phyloP scores from a whole-genome alignment of 2,329 filamentous ascomycete species.

The Pseudopyricularia cyperi region DNA sequence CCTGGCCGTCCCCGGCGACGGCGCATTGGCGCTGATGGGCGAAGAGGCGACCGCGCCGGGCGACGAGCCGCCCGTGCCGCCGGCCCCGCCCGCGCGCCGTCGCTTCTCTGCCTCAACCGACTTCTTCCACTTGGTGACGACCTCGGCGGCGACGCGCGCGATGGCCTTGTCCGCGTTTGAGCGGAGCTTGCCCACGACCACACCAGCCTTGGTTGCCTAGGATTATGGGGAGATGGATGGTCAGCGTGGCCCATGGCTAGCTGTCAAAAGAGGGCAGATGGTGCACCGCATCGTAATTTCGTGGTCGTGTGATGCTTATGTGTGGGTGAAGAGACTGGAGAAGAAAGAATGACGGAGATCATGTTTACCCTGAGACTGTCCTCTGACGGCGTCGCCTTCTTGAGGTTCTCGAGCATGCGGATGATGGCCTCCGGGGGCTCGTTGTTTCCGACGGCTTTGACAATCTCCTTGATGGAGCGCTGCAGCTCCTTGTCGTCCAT shows the following conservation, averaged over 20 bases:
- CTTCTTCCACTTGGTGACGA: constrained; percentile 80
- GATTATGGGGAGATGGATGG: neutral
- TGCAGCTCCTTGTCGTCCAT: constrained; percentile 80
- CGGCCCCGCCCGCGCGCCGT: constrained; percentile 19
- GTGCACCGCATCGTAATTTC: no score
- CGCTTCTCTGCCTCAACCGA: constrained; percentile 55
- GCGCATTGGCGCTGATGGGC: constrained; percentile 33
- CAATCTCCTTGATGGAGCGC: constrained; percentile 62
- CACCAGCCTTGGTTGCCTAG: constrained; percentile 76
- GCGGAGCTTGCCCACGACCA: constrained; percentile 71
- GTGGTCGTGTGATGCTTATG: neutral
- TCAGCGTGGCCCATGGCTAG: neutral
- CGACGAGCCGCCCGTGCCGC: constrained; percentile 21
- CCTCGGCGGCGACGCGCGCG: constrained; percentile 60
- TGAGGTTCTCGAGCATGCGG: constrained; percentile 62
- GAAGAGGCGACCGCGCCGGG: constrained; percentile 13
- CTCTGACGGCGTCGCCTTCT: constrained; percentile 73
- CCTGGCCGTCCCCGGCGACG: constrained; percentile 36
- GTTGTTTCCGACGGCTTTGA: constrained; percentile 64
- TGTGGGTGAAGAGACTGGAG: neutral
- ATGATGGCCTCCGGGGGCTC: constrained; percentile 63
- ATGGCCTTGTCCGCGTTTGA: constrained; percentile 73
- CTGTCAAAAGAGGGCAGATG: neutral
- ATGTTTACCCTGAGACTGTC: constrained; percentile 65
- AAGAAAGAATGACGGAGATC: neutral